Conservation (phyloP, 2,329 filamentous ascomycete genomes). For the Cercospora beticola region DNA sequence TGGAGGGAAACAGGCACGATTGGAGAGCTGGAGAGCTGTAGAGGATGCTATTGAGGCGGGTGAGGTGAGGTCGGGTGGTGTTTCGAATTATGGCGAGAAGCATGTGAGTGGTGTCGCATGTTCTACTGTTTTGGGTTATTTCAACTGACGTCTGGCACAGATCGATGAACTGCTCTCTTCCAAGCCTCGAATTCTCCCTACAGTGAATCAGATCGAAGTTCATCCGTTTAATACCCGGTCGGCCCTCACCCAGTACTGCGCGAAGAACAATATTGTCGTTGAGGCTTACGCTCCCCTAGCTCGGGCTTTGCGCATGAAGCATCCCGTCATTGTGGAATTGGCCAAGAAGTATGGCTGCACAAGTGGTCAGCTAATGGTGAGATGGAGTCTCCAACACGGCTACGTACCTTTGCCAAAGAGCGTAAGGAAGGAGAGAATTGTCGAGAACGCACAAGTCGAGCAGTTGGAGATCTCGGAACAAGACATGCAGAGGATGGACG, state of each 20-base stretch:
- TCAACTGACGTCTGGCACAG: constrained; percentile 39
- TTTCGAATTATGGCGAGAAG: constrained; percentile 75
- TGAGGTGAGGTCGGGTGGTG: constrained; percentile 68
- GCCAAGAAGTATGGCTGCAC: constrained; percentile 68
- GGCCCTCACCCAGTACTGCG: constrained; percentile 65
- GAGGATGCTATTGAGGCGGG: constrained; percentile 73
- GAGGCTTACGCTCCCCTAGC: constrained; percentile 80
- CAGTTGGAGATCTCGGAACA: constrained; percentile 60
- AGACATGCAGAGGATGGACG: constrained; percentile 65
- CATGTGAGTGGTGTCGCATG: constrained; percentile 58
- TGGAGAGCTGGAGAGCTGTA: constrained; percentile 73
- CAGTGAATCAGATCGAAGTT: constrained; percentile 78
- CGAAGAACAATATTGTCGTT: constrained; percentile 65
- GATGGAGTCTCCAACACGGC: constrained; percentile 75
- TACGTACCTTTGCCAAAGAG: constrained; percentile 75
- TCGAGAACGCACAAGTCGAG: constrained; percentile 63
- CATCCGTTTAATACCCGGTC: constrained; percentile 78
- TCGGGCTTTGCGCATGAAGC: constrained; percentile 66
- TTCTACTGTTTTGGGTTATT: not conserved
- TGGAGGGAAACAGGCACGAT: constrained; percentile 65
- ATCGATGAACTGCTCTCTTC: constrained; percentile 67
- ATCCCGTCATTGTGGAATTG: constrained; percentile 62
- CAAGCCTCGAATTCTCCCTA: constrained; percentile 62
- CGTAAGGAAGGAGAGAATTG: constrained; percentile 59
- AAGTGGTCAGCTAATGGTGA: constrained; percentile 71